Base-by-base conservation (phyloP, 2,329 filamentous ascomycete genomes). In the Huntiella decipiens region DNA sequence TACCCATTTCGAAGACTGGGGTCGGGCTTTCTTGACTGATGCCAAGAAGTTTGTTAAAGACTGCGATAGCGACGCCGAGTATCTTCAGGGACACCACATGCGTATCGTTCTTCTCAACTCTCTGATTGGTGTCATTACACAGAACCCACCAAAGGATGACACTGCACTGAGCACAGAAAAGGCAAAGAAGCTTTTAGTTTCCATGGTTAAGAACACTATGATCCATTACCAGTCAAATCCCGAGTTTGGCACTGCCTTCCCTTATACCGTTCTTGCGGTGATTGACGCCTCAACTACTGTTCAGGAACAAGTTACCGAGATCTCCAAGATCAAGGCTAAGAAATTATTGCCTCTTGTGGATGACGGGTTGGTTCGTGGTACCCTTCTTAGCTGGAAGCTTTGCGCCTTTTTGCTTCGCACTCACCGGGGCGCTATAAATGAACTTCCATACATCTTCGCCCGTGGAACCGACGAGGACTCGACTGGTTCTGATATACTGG, bases 341-440 rank as follows among this genome's bases (percentile, higher is more conserved):
- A 61, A 60, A 42, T 54, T 66, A 4, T 62, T 63, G 43, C 58
- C 60, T 47, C 52, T 56, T 40, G 61, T 58, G 42, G 53, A 53
- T 28, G 47, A 57, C 16, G 56, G 58, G 1, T 61, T 66, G 54
- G 39, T 54, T 4, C 50, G 54, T 4, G 63, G 62, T 1, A 57
- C 63, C 22, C 31, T 64, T 11, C 55, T 57, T 28, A 66, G 64
- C 4, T 71, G 68, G 67, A 63, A 63, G 51, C 52, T 68, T 22
- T 61, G 64, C 45, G 62, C 58, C 3, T 66, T 71, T 45, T 52
- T 71, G 8, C 57, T 58, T 12, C 44, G 43, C 12, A 47, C 50
- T 28, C 37, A 45, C n/a, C 45, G 47, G 34, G 45, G 44, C 12
- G 28, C 49, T 1, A 16, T 51, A 12, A 47, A 47, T 7, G 22